Percentiles rank a stretch among this genome's conserved stretches.
phyloP scores from a whole-genome alignment of 345 rosid genomes.

The Carallia pectinifolia region DNA sequence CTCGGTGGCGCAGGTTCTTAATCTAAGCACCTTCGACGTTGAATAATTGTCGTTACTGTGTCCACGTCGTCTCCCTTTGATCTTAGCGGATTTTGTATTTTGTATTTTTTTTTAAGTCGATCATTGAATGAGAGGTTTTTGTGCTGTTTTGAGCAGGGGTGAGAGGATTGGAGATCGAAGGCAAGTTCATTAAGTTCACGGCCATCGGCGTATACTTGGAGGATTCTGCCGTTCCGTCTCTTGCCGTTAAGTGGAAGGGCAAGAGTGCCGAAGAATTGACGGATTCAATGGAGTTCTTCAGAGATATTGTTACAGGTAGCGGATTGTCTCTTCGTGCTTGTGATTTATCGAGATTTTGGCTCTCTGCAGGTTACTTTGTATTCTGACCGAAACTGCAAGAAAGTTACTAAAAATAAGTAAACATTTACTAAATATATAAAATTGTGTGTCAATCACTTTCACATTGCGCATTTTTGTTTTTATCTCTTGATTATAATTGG shows the following conservation, averaged over 20 bases:
- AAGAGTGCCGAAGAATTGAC: slow-evolving; percentile 50
- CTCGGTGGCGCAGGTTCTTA: slow-evolving; percentile 82
- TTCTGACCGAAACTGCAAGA: too few relatives aligned
- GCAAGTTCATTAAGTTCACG: slow-evolving; percentile 73
- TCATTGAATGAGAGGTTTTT: background rate
- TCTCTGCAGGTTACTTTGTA: too few relatives aligned
- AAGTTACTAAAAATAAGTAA: too few relatives aligned
- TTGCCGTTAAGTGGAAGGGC: slow-evolving; percentile 68
- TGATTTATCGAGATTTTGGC: background rate
- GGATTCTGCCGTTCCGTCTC: slow-evolving; percentile 44
- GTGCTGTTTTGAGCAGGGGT: slow-evolving; percentile 47
- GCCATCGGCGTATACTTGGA: slow-evolving; percentile 81
- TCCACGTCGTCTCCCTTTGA: background rate
- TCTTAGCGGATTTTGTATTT: background rate
- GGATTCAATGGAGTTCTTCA: slow-evolving; percentile 64
- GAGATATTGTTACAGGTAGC: slow-evolving; percentile 81
- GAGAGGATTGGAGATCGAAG: slow-evolving; percentile 72
- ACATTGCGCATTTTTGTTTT: too few relatives aligned
- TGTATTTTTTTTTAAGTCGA: too few relatives aligned
- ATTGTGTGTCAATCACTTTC: too few relatives aligned
- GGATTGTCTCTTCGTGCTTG: background rate
- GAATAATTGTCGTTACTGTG: background rate
- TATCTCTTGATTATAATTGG: too few relatives aligned
- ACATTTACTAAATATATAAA: too few relatives aligned
- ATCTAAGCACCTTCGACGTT: background rate